Evolutionary conservation across 176 grass and related monocot genomes (phyloP).

Genomic region (Musa acuminata): DNA sequence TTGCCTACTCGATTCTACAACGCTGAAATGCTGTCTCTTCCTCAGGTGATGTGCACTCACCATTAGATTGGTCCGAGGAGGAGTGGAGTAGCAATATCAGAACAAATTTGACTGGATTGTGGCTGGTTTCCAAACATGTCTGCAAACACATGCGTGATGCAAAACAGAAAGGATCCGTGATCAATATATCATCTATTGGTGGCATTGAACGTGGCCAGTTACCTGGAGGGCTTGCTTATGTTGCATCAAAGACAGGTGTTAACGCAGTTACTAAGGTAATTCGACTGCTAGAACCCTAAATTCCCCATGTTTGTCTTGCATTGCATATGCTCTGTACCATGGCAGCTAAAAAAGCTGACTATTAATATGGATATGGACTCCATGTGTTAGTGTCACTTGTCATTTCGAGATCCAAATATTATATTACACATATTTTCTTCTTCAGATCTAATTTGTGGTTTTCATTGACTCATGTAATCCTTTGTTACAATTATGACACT

Average conservation of each 20-base stretch:
- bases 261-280: constrained; percentile 26
- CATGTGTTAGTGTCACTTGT: too few species aligned
- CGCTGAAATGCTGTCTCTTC: neutral
- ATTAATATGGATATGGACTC: too few species aligned
- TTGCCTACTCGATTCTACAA: neutral
- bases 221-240: constrained; percentile 28
- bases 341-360: too few species aligned
- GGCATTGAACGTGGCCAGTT: constrained; percentile 25
- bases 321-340: too few species aligned
- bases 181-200: constrained; percentile 34
- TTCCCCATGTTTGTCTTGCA: too few species aligned
- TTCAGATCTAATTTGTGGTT: too few species aligned
- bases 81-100: constrained; percentile 32
- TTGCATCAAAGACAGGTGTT: constrained; percentile 28
- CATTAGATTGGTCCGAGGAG: constrained; percentile 36
- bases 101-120: constrained; percentile 38
- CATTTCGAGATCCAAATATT: neutral
- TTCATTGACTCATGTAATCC: too few species aligned
- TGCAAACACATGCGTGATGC: constrained; percentile 36
- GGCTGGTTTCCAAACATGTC: constrained; percentile 37
- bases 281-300: too few species aligned
- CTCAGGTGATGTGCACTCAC: constrained; percentile 26
- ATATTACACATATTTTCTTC: too few species aligned
- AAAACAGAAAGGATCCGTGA: constrained; percentile 32
- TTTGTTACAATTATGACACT: too few species aligned